Evolutionary conservation across 2,329 filamentous ascomycete species (phyloP).

Genomic region (Penicillium decumbens): DNA sequence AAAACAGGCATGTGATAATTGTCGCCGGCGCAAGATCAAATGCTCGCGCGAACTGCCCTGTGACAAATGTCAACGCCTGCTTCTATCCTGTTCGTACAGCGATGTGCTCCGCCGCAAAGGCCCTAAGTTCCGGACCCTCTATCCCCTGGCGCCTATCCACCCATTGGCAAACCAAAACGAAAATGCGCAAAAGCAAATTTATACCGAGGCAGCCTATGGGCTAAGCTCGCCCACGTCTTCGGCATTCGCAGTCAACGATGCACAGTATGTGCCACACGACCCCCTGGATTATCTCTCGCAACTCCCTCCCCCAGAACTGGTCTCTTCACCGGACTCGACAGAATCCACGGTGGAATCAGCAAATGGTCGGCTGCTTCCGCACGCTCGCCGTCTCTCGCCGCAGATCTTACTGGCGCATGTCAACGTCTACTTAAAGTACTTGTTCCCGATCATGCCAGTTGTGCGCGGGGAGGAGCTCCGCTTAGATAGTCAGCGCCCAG

Average conservation of each 20-base stretch:
- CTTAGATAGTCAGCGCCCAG: constrained; percentile 49
- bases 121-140: constrained; percentile 38
- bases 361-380: constrained; percentile 14
- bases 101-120: constrained; percentile 38
- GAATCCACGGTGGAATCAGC: constrained; percentile 30
- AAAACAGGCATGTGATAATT: constrained; percentile 42
- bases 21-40: constrained; percentile 43
- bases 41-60: constrained; percentile 40
- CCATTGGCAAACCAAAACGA: constrained; percentile 26
- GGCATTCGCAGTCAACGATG: constrained; percentile 22
- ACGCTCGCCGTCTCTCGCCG: constrained; percentile 28
- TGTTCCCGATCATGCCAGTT: constrained; percentile 45
- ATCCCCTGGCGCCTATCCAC: constrained; percentile 36
- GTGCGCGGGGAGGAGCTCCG: constrained; percentile 35
- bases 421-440: constrained; percentile 41
- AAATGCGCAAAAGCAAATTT: constrained; percentile 11
- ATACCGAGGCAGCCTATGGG: constrained; percentile 19
- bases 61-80: constrained; percentile 38
- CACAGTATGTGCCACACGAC: constrained; percentile 23
- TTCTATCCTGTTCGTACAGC: constrained; percentile 40
- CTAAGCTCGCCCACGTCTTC: constrained; percentile 28
- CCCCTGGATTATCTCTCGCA: constrained; percentile 27
- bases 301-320: constrained; percentile 29
- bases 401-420: constrained; percentile 37
- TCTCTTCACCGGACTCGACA: constrained; percentile 34